Evolutionary conservation across 768 basidiomycete genomes (phyloP).

Genomic region (Lactarius hatsudake): DNA sequence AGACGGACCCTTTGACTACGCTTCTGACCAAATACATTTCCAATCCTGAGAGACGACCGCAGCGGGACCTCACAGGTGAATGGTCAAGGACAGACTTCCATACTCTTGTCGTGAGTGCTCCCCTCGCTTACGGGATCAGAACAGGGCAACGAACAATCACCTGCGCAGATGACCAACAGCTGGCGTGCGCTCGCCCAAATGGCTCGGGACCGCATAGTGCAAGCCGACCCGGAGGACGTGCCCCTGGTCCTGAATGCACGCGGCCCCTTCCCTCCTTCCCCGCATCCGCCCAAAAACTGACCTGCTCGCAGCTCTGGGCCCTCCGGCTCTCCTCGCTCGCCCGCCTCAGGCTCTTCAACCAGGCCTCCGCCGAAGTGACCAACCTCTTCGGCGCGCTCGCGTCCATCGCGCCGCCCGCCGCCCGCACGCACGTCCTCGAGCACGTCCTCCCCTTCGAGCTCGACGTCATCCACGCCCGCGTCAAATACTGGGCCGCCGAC

Average conservation of each 20-base stretch:
- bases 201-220: slow-evolving; percentile 76
- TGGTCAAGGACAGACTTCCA: slow-evolving; percentile 73
- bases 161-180: slow-evolving; percentile 74
- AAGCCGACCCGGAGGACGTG: slow-evolving; percentile 66
- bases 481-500: slow-evolving; percentile 82
- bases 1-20: slow-evolving; percentile 79
- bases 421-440: slow-evolving; percentile 59
- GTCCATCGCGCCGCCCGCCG: slow-evolving; percentile 49
- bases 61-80: slow-evolving; percentile 70
- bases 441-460: slow-evolving; percentile 55
- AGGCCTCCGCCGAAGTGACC: slow-evolving; percentile 79
- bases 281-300: neutral
- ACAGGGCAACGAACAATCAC: slow-evolving; percentile 4
- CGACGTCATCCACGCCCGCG: slow-evolving; percentile 66
- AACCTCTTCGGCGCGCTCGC: slow-evolving; percentile 74
- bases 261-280: slow-evolving; percentile 2
- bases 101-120: slow-evolving; percentile 68
- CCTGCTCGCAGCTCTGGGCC: slow-evolving; percentile 69
- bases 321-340: slow-evolving; percentile 76
- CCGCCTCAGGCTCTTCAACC: slow-evolving; percentile 80
- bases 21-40: slow-evolving; percentile 81
- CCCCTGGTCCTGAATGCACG: slow-evolving; percentile 64
- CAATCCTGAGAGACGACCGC: slow-evolving; percentile 70
- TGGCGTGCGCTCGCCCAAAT: slow-evolving; percentile 84
- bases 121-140: neutral